Evolutionary conservation across 768 basidiomycete genomes (phyloP), one percentile per base, ranked within the genome.

Genomic region (Boletus sp.): DNA sequence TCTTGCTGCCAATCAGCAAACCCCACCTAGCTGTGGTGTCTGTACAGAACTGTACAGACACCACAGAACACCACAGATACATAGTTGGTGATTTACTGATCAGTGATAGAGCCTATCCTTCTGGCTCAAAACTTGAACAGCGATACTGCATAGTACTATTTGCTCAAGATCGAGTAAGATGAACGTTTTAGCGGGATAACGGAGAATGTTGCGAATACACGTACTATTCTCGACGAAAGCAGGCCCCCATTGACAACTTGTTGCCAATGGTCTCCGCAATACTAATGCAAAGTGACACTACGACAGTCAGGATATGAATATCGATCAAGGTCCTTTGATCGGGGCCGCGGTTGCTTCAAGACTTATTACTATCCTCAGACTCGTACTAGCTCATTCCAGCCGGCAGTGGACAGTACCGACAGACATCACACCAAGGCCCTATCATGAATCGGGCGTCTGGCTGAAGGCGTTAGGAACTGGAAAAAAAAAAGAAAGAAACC

Each of bases 281-380:
- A 55, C 89, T 88, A 60, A 90, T 81, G 71, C 94, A 98, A 32
- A 98, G 80, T 41, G 89, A 77, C 52, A 93, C 88, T 37, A 90
- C 94, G 55, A 98, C 96, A 58, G 84, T 82, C 78, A 10, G 12
- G 7, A 14, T 15, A 47, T 71, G 47, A 64, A 55, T 33, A 53
- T 55, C n/a, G 61, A 47, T 56, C 51, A 58, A 48, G 54, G 48
- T 20, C 30, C 29, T 40, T 18, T 24, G 10, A n/a, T n/a, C n/a
- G n/a, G n/a, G n/a, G n/a, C n/a, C n/a, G n/a, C 18, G 28, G 12
- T 29, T 9, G 83, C 92, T 78, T 69, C n/a, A n/a, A n/a, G n/a
- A 97, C 94, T 98, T 96, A 79, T 96, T n/a, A n/a, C n/a, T 94
- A 67, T 99, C 97, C 74, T 99, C 97, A 4, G 86, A 84, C 66